Percentiles rank a stretch among this genome's conserved stretches.
Evolutionary conservation across 1,139 yeast genomes (phyloP).

Genomic region (Yamadazyma atlantica): DNA sequence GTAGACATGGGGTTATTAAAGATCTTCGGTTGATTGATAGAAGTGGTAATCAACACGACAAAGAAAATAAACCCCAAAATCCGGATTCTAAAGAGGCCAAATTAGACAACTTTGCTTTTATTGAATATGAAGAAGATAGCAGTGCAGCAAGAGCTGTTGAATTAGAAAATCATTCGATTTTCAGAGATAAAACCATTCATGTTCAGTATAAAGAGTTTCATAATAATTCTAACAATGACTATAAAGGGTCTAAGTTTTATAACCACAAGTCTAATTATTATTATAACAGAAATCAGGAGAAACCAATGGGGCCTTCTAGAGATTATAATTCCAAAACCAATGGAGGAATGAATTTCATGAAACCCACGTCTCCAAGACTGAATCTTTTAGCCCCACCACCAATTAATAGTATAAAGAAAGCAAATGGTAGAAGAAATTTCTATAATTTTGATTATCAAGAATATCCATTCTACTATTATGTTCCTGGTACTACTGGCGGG

Average conservation of each 20-base stretch:
- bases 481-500: constrained; percentile 3
- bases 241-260: neutral
- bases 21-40: constrained; percentile 49
- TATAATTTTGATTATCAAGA: constrained; percentile 1
- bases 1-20: constrained; percentile 64
- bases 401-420: constrained; percentile 43
- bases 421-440: constrained; percentile 2
- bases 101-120: constrained; percentile 63
- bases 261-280: neutral
- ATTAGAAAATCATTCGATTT: constrained; percentile 75
- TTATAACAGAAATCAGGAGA: neutral
- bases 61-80: neutral
- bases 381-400: constrained; percentile 70
- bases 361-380: constrained; percentile 6
- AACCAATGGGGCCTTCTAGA: neutral
- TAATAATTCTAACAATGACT: constrained; percentile 2
- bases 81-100: neutral
- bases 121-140: constrained; percentile 60
- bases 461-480: constrained; percentile 2
- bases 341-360: constrained; percentile 2
- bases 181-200: constrained; percentile 72
- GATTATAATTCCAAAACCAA: neutral
- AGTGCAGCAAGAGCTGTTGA: constrained; percentile 84
- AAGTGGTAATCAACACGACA: constrained; percentile 32
- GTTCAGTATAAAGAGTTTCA: constrained; percentile 76